A percentile compares a stretch with the other conserved stretches of the same genome.
Evolutionary conservation across 2,329 filamentous ascomycete genomes (phyloP).

Genomic region (Beauveria varroae): DNA sequence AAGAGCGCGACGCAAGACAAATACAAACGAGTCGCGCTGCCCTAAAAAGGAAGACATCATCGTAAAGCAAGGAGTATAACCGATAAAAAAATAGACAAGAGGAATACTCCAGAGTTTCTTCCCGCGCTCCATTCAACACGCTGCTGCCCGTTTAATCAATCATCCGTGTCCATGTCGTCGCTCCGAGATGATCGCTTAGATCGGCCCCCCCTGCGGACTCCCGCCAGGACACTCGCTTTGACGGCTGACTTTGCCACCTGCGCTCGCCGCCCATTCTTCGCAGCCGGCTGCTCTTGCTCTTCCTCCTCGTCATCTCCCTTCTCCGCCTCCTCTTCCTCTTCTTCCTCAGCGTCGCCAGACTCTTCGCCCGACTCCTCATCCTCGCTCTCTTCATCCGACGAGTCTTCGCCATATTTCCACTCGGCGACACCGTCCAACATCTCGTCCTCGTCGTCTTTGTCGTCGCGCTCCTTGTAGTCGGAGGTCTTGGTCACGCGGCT

Average conservation of each 20-base stretch:
- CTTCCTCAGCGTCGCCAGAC: constrained; percentile 14
- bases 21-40: background rate
- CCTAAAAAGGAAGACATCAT: background rate
- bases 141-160: constrained; percentile 2
- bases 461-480: constrained; percentile 49
- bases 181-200: constrained; percentile 20
- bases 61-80: background rate
- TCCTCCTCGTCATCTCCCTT: constrained; percentile 2
- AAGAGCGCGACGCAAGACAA: background rate
- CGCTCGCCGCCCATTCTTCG: constrained; percentile 16
- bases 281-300: constrained; percentile 4
- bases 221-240: constrained; percentile 20
- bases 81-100: background rate
- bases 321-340: background rate
- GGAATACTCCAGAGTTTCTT: background rate
- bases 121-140: background rate
- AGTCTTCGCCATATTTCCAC: constrained; percentile 44
- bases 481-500: constrained; percentile 42
- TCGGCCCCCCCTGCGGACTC: constrained; percentile 15
- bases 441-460: constrained; percentile 51
- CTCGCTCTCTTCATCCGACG: constrained; percentile 16
- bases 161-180: constrained; percentile 29
- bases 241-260: constrained; percentile 16
- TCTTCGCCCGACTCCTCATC: constrained; percentile 12
- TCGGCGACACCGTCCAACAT: constrained; percentile 54